Evolutionary conservation across 2,329 filamentous ascomycete species (phyloP), one percentile per base, ranked within the genome.

Genomic region (Fusarium nanum): DNA sequence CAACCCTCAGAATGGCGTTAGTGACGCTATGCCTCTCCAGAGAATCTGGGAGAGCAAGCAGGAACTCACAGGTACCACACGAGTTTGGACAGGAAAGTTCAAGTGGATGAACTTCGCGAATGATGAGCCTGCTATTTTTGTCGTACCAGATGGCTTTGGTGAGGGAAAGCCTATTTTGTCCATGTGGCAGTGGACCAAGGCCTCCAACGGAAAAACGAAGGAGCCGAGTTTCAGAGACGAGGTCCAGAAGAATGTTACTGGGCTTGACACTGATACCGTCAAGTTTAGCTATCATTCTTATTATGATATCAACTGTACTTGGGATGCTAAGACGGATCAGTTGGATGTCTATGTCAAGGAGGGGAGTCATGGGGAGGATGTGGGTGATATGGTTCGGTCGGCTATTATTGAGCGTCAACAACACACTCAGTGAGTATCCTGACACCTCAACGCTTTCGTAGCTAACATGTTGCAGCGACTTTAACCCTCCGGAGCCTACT

Each of bases 21-120:
- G 59, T 5, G 25, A 22, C 0, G 47, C 49, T 8, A 60, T 68
- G 41, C 2, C 48, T 2, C 23, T 72, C 0, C 6, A 69, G 2
- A 61, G 69, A 0, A 45, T 69, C 34, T 73, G 64, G 63, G 28
- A 71, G 37, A 60, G 71, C 20, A 12, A 72, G 0, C 11, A 49
- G 14, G 67, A 71, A 1, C 56, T 46, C 2, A 68, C 56, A 12
- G 60, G 41, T 0, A 45, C 45, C 3, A 32, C 40, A 0, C 56
- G 71, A 3, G 56, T 74, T 3, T 74, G 71, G 71, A 72, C 71
- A 11, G 71, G 72, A 11, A 74, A 74, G 49, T 48, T 71, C 56
- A 71, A 64, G 40, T 74, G 64, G 59, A 4, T 49, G 3, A 11
- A 30, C 3, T 71, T 56, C 30, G 64, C 71, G 0, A 34, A 6